phyloP scores from a whole-genome alignment of 345 rosid genomes.

The rapeseed (Brassica napus) region DNA sequence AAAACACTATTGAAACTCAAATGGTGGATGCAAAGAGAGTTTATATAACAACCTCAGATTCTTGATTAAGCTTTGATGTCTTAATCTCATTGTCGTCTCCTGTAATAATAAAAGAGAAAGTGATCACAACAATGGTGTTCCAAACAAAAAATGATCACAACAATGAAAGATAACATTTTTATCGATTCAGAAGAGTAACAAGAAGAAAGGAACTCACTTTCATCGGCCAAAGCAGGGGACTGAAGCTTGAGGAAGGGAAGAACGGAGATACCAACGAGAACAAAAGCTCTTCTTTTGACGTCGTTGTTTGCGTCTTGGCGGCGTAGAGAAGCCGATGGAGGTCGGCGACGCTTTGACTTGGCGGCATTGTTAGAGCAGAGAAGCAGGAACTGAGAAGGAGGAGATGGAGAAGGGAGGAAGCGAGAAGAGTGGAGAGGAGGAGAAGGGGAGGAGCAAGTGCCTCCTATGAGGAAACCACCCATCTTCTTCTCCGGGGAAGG shows the following conservation, averaged over 20 bases:
- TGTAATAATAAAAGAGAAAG: slow-evolving; percentile 36
- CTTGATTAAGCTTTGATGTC: slow-evolving; percentile 41
- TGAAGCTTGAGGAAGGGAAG: slow-evolving; percentile 34
- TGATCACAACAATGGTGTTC: too few relatives aligned
- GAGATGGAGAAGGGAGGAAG: not conserved
- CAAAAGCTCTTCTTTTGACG: not conserved
- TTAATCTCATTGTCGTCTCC: slow-evolving; percentile 44
- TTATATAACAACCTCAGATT: slow-evolving; percentile 48
- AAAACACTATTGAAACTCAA: not conserved
- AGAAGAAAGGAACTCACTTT: slow-evolving; percentile 22
- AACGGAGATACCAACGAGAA: not conserved
- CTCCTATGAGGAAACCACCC: not conserved
- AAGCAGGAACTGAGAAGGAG: not conserved
- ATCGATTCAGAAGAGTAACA: not conserved
- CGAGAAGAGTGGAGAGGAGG: not conserved
- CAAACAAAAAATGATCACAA: too few relatives aligned
- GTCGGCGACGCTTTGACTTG: not conserved
- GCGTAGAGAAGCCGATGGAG: not conserved
- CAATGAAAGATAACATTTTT: not conserved
- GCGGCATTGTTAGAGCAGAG: not conserved
- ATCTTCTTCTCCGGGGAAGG: not conserved
- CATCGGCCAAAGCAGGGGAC: slow-evolving; percentile 34
- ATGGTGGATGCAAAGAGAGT: slow-evolving; percentile 26
- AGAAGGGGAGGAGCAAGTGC: not conserved
- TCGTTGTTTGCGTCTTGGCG: not conserved